Evolutionary conservation across 116 monocot genomes (phyloP).

Genomic region (Papilionanthe hybrid): DNA sequence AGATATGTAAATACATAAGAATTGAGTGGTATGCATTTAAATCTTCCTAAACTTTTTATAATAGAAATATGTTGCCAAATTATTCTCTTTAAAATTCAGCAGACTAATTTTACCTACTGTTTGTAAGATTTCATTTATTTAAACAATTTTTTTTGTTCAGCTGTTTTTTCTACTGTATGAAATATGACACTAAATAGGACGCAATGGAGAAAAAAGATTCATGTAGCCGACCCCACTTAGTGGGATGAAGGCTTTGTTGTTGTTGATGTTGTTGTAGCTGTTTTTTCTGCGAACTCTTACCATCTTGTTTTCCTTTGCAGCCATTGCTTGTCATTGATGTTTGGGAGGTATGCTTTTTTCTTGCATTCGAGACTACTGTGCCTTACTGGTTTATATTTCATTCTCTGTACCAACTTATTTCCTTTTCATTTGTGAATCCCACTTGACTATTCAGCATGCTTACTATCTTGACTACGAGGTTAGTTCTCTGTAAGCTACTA

Average conservation of each 20-base stretch:
- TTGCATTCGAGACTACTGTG: not conserved
- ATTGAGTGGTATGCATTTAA: too few species aligned
- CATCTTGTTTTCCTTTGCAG: constrained; percentile 43
- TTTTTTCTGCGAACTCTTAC: not conserved
- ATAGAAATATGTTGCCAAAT: too few species aligned
- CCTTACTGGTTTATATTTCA: not conserved
- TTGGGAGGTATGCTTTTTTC: constrained; percentile 68
- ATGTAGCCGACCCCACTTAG: too few species aligned
- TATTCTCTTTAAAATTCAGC: too few species aligned
- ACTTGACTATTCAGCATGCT: constrained; percentile 59
- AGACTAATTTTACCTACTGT: not conserved
- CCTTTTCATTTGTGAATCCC: not conserved
- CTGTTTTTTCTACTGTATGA: too few species aligned
- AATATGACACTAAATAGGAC: too few species aligned
- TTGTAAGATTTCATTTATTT: not conserved
- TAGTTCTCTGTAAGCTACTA: not conserved
- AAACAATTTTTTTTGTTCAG: not conserved
- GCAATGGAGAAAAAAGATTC: too few species aligned
- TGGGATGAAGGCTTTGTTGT: too few species aligned
- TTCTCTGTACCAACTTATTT: not conserved
- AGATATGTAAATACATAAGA: too few species aligned
- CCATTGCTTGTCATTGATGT: constrained; percentile 84
- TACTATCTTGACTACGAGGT: constrained; percentile 98
- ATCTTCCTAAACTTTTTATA: too few species aligned
- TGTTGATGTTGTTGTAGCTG: not conserved